Conservation (phyloP, 1,284 basidiomycete species). For the Ganoderma leucocontextum region DNA sequence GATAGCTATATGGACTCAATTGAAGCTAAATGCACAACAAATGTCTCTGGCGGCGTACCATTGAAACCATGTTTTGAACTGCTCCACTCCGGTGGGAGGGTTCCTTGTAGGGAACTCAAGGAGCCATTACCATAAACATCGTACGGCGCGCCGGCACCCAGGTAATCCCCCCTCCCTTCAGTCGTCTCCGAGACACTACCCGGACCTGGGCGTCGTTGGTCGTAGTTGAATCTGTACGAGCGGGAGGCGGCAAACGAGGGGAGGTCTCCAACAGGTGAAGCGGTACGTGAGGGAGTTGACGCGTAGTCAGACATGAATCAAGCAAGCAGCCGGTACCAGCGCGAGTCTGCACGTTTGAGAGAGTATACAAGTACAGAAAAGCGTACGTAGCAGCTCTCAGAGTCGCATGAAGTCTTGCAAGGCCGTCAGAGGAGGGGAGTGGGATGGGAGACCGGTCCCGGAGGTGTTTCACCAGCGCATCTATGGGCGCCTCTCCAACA, state of each 20-base stretch:
- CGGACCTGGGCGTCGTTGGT: constrained; percentile 62
- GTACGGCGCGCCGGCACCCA: constrained; percentile 36
- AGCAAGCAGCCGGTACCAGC: constrained; percentile 13
- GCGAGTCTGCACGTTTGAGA: constrained; percentile 16
- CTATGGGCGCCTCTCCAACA: constrained; percentile 22
- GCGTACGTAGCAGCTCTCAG: not conserved
- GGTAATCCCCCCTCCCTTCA: constrained; percentile 57
- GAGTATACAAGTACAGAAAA: constrained; percentile 6
- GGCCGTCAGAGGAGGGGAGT: constrained; percentile 8
- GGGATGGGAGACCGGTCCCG: not conserved
- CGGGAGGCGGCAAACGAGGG: constrained; percentile 54
- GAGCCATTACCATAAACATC: constrained; percentile 34
- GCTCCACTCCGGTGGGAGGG: constrained; percentile 75
- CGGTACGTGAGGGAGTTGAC: constrained; percentile 54
- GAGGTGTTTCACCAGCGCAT: constrained; percentile 23
- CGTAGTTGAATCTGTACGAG: constrained; percentile 75
- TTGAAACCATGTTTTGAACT: constrained; percentile 83
- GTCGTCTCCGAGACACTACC: constrained; percentile 74
- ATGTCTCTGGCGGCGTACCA: constrained; percentile 52
- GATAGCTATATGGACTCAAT: constrained; percentile 54
- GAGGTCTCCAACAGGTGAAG: constrained; percentile 55
- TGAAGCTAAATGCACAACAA: constrained; percentile 9
- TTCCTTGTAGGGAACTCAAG: constrained; percentile 38
- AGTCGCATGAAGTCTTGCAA: constrained; percentile 17
- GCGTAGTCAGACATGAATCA: constrained; percentile 49